Percentiles rank a stretch among this genome's conserved stretches.
phyloP scores from a whole-genome alignment of 306 rosid species.

The Morella rubra region DNA sequence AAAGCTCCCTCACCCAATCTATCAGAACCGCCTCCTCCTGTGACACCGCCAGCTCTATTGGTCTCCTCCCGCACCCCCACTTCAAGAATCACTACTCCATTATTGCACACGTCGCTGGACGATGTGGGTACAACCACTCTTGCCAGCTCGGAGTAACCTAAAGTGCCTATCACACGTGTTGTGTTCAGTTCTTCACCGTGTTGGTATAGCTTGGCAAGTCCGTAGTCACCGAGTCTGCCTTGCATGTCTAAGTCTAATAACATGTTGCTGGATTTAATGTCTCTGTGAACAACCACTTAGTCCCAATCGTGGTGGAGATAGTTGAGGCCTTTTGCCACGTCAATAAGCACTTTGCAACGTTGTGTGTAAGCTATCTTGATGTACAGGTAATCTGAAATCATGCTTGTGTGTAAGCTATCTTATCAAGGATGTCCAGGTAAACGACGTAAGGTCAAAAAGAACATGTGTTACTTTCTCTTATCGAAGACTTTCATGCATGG shows the following conservation, averaged over 20 bases:
- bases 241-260: conserved; percentile 73
- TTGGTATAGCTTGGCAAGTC: conserved; percentile 79
- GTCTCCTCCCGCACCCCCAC: conserved; percentile 84
- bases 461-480: no score
- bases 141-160: conserved; percentile 82
- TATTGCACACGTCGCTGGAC: conserved; percentile 77
- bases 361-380: no score
- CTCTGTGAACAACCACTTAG: conserved; percentile 81
- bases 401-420: no score
- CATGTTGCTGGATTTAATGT: conserved; percentile 76
- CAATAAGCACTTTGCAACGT: conserved; percentile 63
- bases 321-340: conserved; percentile 81
- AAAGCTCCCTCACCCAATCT: conserved; percentile 82
- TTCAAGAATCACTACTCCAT: conserved; percentile 86
- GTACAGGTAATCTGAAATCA: no score
- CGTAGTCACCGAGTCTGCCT: conserved; percentile 82
- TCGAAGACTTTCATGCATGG: no score
- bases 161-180: conserved; percentile 81
- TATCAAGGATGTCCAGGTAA: no score
- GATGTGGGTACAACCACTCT: conserved; percentile 61
- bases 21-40: conserved; percentile 72
- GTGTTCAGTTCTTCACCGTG: conserved; percentile 83
- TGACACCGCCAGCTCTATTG: conserved; percentile 49
- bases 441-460: no score
- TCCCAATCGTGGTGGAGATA: conserved; percentile 94